Evolutionary conservation across 495 filamentous ascomycete species (phyloP).

Genomic region (Hypoxylon rickii): DNA sequence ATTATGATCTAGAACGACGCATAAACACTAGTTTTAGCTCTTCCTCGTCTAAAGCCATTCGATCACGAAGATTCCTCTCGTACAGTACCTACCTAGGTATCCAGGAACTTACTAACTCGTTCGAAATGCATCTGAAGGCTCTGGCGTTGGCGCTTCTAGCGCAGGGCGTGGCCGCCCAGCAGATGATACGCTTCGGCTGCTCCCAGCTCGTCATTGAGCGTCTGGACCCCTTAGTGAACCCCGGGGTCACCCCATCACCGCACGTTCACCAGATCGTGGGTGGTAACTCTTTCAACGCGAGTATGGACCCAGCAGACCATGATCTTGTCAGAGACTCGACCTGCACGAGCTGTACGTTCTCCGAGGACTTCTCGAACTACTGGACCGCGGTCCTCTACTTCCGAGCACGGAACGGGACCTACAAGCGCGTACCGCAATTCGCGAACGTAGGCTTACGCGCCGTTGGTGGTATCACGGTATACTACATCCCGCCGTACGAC

Average conservation of each 20-base stretch:
- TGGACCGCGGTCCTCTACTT: slow-evolving; percentile 49
- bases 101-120: slow-evolving; percentile 13
- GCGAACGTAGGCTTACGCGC: slow-evolving; percentile 39
- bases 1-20: neutral
- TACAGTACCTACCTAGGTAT: neutral
- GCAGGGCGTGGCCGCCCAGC: slow-evolving; percentile 38
- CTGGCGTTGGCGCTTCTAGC: slow-evolving; percentile 42
- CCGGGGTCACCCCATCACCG: slow-evolving; percentile 52
- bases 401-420: slow-evolving; percentile 47
- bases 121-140: slow-evolving; percentile 46
- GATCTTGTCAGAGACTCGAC: slow-evolving; percentile 36
- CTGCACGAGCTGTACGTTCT: slow-evolving; percentile 44
- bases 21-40: neutral
- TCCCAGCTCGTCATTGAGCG: slow-evolving; percentile 56
- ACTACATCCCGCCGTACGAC: slow-evolving; percentile 44
- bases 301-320: slow-evolving; percentile 36
- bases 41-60: slow-evolving; percentile 3
- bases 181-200: slow-evolving; percentile 47
- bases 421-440: slow-evolving; percentile 48
- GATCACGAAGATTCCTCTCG: neutral
- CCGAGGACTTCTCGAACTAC: slow-evolving; percentile 47
- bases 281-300: slow-evolving; percentile 44
- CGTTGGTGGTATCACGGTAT: slow-evolving; percentile 48
- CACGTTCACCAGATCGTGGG: slow-evolving; percentile 51
- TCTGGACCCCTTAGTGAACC: slow-evolving; percentile 68